Evolutionary conservation across 345 rosid species (phyloP).

Genomic region (sweet orange (Citrus sinensis)): DNA sequence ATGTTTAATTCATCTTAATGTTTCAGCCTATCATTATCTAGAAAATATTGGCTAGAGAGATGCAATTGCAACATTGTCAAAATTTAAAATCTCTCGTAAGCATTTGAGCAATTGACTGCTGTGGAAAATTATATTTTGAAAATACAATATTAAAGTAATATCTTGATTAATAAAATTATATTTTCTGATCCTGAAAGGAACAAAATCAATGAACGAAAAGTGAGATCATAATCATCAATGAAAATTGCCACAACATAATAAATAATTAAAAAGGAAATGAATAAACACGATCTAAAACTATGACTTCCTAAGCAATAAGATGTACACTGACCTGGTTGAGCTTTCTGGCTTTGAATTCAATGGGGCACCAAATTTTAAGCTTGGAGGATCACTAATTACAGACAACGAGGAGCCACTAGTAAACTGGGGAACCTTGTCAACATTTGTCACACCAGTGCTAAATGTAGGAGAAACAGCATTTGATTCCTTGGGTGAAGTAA

Average conservation of each 20-base stretch:
- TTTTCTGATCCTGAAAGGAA: background rate
- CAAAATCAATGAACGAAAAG: background rate
- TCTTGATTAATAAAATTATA: background rate
- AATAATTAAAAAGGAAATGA: background rate
- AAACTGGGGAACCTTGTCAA: constrained; percentile 21
- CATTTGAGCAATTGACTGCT: background rate
- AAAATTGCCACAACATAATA: background rate
- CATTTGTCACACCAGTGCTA: constrained; percentile 19
- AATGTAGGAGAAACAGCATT: constrained; percentile 19
- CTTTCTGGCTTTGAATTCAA: constrained; percentile 28
- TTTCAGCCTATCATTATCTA: background rate
- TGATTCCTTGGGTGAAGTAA: constrained; percentile 30
- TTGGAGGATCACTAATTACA: constrained; percentile 25
- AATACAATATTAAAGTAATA: background rate
- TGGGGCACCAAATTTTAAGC: constrained; percentile 19
- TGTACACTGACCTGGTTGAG: constrained; percentile 39
- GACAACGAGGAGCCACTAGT: background rate
- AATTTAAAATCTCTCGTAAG: background rate
- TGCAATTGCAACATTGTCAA: background rate
- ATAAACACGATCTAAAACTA: background rate
- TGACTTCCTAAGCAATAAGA: background rate
- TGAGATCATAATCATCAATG: background rate
- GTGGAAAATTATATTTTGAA: background rate
- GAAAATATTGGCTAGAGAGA: background rate
- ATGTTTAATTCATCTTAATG: background rate